Percentiles rank a stretch among this genome's conserved stretches.
These are phyloP conservation scores for Ganoderma lucidum DNA, from an alignment of 1,284 basidiomycete genomes.

Conservation along the genomic window DNA sequence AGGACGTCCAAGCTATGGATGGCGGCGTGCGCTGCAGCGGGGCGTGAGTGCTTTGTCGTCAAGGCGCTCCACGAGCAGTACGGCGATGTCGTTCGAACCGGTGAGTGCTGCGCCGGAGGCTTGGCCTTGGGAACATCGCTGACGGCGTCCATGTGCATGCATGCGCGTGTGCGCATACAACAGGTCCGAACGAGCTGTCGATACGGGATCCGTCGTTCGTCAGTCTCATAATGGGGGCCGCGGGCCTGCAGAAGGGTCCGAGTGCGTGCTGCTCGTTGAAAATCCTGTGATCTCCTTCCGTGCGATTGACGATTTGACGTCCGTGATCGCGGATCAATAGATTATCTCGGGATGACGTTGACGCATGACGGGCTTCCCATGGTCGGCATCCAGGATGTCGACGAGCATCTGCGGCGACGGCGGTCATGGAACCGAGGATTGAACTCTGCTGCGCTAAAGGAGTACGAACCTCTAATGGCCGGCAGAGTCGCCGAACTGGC, in stretches of 20 bases:
- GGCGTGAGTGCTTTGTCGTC: conserved; percentile 2
- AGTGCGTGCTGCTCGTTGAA: conserved; percentile 4
- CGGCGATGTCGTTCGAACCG: conserved; percentile 15
- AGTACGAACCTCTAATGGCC: conserved; percentile 11
- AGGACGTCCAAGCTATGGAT: conserved; percentile 34
- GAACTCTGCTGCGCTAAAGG: conserved; percentile 17
- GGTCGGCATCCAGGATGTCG: conserved; percentile 15
- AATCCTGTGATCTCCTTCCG: not conserved
- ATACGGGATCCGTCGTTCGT: conserved; percentile 18
- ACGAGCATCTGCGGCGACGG: conserved; percentile 16
- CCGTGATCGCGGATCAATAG: not conserved
- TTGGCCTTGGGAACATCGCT: not conserved
- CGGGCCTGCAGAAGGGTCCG: conserved; percentile 18
- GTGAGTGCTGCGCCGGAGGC: conserved; percentile 9
- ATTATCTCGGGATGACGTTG: conserved; percentile 7
- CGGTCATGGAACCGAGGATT: conserved; percentile 17
- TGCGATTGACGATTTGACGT: not conserved
- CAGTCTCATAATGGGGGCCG: conserved; percentile 4
- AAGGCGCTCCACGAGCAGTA: conserved; percentile 18
- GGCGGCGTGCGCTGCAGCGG: conserved; percentile 20
- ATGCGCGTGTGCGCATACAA: not conserved
- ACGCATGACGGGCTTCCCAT: conserved; percentile 23
- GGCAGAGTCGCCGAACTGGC: conserved; percentile 18
- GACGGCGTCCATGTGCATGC: not conserved
- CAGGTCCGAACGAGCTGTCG: conserved; percentile 24